phyloP scores from a whole-genome alignment of 257 asterid species.

The Rehmannia glutinosa region DNA sequence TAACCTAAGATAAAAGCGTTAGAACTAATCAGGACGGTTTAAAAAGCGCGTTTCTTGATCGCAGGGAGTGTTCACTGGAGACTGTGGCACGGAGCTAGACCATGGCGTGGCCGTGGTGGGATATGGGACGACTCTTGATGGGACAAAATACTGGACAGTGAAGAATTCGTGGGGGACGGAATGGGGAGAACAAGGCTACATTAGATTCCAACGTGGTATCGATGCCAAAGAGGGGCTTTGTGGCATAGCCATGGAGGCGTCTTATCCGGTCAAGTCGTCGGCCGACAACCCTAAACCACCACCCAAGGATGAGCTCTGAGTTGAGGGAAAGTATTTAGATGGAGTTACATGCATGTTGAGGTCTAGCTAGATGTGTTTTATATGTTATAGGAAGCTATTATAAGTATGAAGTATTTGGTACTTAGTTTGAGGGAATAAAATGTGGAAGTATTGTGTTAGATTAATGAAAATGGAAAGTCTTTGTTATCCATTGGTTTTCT shows the following conservation, averaged over 20 bases:
- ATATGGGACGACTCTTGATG: conserved; percentile 52
- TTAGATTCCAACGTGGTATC: conserved; percentile 45
- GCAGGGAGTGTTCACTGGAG: conserved; percentile 59
- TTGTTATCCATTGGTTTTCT: background rate
- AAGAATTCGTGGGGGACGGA: conserved; percentile 62
- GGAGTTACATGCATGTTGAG: background rate
- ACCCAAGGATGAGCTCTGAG: conserved; percentile 55
- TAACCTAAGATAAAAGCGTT: too few relatives aligned
- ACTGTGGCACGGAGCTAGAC: conserved; percentile 64
- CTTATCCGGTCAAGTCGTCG: conserved; percentile 55
- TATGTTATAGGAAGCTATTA: background rate
- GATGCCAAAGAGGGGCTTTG: conserved; percentile 50
- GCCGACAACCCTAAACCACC: conserved; percentile 43
- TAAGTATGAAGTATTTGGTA: background rate
- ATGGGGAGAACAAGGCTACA: conserved; percentile 71
- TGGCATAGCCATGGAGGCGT: conserved; percentile 64
- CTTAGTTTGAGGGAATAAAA: conserved; percentile 24
- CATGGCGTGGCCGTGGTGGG: conserved; percentile 70
- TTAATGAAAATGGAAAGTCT: background rate
- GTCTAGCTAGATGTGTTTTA: background rate
- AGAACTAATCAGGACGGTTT: too few relatives aligned
- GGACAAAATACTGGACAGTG: conserved; percentile 66
- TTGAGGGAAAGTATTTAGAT: background rate
- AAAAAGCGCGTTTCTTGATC: conserved; percentile 1
- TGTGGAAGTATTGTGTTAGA: background rate